phyloP scores from a whole-genome alignment of 176 grass and related monocot genomes.

The Aegilops speltoides region DNA sequence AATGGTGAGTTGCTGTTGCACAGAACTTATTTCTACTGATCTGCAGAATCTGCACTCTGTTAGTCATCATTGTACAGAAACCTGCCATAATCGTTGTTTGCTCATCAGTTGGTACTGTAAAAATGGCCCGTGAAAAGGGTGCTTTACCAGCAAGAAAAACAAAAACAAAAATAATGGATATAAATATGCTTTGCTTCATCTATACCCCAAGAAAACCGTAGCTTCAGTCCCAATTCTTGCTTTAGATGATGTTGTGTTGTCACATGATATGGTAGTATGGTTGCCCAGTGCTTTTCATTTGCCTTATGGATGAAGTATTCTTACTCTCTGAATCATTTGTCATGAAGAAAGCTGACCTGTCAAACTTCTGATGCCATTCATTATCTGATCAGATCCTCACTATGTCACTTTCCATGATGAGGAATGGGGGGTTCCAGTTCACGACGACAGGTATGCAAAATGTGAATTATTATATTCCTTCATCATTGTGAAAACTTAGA shows the following conservation, averaged over 20 bases:
- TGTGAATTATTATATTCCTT: no score
- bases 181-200: constrained; percentile 21
- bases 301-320: constrained; percentile 41
- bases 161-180: background rate
- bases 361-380: constrained; percentile 16
- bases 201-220: constrained; percentile 27
- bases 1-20: background rate
- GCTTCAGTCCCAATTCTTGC: constrained; percentile 23
- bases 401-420: constrained; percentile 90
- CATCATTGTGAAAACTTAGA: background rate
- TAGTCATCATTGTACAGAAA: background rate
- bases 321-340: constrained; percentile 35
- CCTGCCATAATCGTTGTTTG: background rate
- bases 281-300: constrained; percentile 34
- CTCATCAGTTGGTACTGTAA: constrained; percentile 2
- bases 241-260: constrained; percentile 18
- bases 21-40: background rate
- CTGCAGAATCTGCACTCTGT: background rate
- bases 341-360: constrained; percentile 26
- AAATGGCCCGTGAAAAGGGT: background rate
- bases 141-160: background rate
- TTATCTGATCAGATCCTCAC: constrained; percentile 58
- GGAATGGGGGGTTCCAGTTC: constrained; percentile 93
- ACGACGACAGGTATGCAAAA: constrained; percentile 63
- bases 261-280: constrained; percentile 34